Conservation (phyloP, 2,329 filamentous ascomycete genomes). For the Verticillium zaregamsianum region DNA sequence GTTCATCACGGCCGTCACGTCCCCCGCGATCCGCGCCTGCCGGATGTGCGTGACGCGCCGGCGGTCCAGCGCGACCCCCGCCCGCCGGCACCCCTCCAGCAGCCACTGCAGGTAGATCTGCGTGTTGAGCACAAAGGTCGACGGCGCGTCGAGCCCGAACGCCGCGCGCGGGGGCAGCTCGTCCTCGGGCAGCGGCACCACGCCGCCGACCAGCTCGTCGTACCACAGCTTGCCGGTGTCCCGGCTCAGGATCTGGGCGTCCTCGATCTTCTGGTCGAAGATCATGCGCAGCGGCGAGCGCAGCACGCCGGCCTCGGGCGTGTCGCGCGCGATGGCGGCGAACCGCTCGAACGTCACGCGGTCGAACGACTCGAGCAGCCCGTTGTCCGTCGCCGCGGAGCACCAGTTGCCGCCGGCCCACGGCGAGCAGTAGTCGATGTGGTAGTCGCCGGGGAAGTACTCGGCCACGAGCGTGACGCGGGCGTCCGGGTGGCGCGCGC, state of each 20-base stretch:
- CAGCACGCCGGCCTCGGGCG: constrained; percentile 8
- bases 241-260: constrained; percentile 25
- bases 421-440: constrained; percentile 84
- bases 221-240: constrained; percentile 32
- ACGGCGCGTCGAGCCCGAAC: constrained; percentile 27
- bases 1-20: constrained; percentile 66
- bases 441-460: constrained; percentile 91
- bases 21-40: constrained; percentile 58
- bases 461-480: constrained; percentile 70
- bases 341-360: constrained; percentile 15
- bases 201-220: constrained; percentile 31
- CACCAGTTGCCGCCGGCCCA: constrained; percentile 77
- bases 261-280: constrained; percentile 12
- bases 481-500: not conserved
- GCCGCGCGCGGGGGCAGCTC: constrained; percentile 27
- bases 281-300: constrained; percentile 14
- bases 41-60: constrained; percentile 63
- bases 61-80: constrained; percentile 65
- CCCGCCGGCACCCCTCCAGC: constrained; percentile 70
- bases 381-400: constrained; percentile 58
- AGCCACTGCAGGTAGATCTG: constrained; percentile 56
- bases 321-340: constrained; percentile 7
- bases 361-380: constrained; percentile 11
- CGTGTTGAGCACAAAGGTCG: constrained; percentile 57
- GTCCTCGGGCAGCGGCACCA: constrained; percentile 19